Evolutionary conservation across 73 alveolate genomes (phyloP).

Genomic region (Tetrahymena thermophila): DNA sequence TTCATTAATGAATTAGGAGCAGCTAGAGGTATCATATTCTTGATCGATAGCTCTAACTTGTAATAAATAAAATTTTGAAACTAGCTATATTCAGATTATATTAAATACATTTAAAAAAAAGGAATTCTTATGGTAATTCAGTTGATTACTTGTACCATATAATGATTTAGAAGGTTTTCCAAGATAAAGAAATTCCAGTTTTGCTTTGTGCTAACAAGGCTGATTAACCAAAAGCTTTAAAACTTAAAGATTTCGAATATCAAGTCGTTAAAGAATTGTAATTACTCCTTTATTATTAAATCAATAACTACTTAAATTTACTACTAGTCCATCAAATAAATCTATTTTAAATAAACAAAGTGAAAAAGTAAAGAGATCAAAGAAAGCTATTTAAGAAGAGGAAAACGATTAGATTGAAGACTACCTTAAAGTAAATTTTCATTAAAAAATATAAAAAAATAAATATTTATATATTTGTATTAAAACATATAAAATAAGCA

Average conservation of each 20-base stretch:
- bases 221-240: not conserved
- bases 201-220: not conserved
- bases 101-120: not conserved
- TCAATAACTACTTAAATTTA: no score
- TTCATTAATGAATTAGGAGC: not conserved
- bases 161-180: not conserved
- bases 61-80: not conserved
- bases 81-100: no score
- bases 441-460: not conserved
- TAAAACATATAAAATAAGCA: not conserved
- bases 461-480: not conserved
- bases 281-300: not conserved
- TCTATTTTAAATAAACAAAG: not conserved
- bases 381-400: not conserved
- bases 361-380: not conserved
- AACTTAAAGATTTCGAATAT: not conserved
- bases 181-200: not conserved
- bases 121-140: not conserved
- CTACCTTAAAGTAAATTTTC: not conserved
- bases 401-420: not conserved
- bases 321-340: no score
- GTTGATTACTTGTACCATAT: not conserved
- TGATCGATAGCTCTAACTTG: not conserved
- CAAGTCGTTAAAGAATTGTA: not conserved
- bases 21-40: not conserved